Evolutionary conservation across 1,139 yeast species (phyloP).

Genomic region (Nematodospora anomalae): DNA sequence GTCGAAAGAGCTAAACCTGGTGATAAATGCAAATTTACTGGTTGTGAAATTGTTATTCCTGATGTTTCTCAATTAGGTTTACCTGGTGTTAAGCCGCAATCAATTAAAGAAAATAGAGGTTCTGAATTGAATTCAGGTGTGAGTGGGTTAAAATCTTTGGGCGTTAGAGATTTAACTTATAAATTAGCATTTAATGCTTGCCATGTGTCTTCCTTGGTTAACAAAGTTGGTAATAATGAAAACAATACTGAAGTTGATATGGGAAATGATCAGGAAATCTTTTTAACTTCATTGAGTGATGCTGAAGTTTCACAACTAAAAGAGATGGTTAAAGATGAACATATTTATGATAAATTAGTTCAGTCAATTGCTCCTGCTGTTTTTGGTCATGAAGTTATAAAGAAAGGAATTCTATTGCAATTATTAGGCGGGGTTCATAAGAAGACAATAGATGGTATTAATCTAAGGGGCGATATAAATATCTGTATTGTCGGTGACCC

Average conservation of each 20-base stretch:
- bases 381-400: slow-evolving; percentile 92
- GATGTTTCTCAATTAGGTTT: slow-evolving; percentile 94
- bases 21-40: slow-evolving; percentile 92
- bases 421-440: slow-evolving; percentile 96
- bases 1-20: slow-evolving; percentile 99
- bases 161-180: slow-evolving; percentile 93
- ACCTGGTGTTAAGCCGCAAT: slow-evolving; percentile 91
- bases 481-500: slow-evolving; percentile 98
- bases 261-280: slow-evolving; percentile 71
- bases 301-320: slow-evolving; percentile 84
- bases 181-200: slow-evolving; percentile 90
- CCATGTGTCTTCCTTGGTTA: slow-evolving; percentile 67
- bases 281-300: slow-evolving; percentile 75
- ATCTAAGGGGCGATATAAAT: slow-evolving; percentile 94
- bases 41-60: slow-evolving; percentile 94
- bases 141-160: slow-evolving; percentile 79
- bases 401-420: slow-evolving; percentile 88
- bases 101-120: slow-evolving; percentile 61
- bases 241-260: slow-evolving; percentile 42
- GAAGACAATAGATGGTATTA: slow-evolving; percentile 89
- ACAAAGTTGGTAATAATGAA: slow-evolving; percentile 48
- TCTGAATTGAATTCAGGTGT: slow-evolving; percentile 85
- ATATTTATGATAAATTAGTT: slow-evolving; percentile 81
- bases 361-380: slow-evolving; percentile 95
- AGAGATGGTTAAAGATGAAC: slow-evolving; percentile 88